Conservation (phyloP, 148 eudicot genomes). For the Heliosperma pusillum region DNA sequence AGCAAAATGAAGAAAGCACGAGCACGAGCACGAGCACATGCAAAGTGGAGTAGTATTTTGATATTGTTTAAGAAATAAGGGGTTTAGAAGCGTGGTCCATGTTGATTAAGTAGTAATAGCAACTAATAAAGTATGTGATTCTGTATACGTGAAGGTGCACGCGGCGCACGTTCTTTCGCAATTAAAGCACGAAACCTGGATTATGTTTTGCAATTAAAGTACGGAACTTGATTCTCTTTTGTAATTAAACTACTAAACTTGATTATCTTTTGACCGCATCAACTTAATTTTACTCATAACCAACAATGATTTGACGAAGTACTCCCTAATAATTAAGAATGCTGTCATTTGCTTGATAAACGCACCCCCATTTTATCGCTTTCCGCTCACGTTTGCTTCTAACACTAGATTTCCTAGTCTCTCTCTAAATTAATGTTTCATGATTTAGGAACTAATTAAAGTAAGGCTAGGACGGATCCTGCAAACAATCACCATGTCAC, state of each 20-base stretch:
- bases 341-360: not conserved
- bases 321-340: not conserved
- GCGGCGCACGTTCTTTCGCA: slow-evolving; percentile 4
- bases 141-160: not conserved
- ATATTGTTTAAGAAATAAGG: not conserved
- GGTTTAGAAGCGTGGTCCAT: not conserved
- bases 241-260: not conserved
- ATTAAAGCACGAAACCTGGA: not conserved
- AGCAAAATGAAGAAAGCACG: not conserved
- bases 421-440: no score
- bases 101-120: no score
- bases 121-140: not conserved
- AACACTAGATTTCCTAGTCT: no score
- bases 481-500: no score
- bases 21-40: not conserved
- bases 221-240: not conserved
- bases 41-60: not conserved
- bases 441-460: no score
- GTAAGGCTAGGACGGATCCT: no score
- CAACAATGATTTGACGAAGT: not conserved
- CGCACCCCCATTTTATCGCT: not conserved
- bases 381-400: not conserved
- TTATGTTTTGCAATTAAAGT: not conserved
- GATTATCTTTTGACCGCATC: not conserved
- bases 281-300: not conserved